These are phyloP conservation scores for Ensete ventricosum DNA, from an alignment of 176 grass and related monocot genomes.

Conservation along the genomic window DNA sequence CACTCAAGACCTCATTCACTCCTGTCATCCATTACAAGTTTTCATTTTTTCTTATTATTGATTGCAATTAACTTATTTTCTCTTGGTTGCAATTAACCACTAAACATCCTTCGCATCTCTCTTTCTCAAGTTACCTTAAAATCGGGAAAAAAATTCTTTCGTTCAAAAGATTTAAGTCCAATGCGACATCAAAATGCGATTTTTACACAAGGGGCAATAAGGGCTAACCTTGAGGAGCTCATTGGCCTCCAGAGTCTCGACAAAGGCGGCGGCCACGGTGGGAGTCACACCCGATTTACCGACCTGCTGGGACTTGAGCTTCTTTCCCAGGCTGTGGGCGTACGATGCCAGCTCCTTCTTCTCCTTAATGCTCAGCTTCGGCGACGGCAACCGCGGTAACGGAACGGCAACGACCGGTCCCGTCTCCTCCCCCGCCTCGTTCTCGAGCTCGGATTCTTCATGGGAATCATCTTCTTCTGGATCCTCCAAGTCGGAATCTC, in stretches of 20 bases:
- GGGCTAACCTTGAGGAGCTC: slow-evolving; percentile 78
- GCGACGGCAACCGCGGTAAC: slow-evolving; percentile 39
- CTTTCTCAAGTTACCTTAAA: not conserved
- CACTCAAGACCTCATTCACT: no score
- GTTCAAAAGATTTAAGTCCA: not conserved
- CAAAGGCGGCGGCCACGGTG: slow-evolving; percentile 51
- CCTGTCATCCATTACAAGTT: no score
- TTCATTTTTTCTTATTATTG: no score
- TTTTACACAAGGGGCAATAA: not conserved
- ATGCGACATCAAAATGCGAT: not conserved
- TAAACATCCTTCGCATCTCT: no score
- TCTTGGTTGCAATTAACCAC: no score
- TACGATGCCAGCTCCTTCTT: slow-evolving; percentile 83
- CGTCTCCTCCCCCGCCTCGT: slow-evolving; percentile 10
- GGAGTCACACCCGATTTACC: slow-evolving; percentile 76
- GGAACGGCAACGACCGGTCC: not conserved
- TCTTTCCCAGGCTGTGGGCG: slow-evolving; percentile 76
- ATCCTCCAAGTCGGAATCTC: slow-evolving; percentile 15
- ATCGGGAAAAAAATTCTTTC: not conserved
- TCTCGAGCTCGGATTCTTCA: not conserved
- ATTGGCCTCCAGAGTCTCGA: slow-evolving; percentile 73
- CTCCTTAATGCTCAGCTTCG: slow-evolving; percentile 82
- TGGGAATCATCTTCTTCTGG: slow-evolving; percentile 1
- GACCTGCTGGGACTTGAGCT: slow-evolving; percentile 88
- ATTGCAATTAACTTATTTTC: no score